These are phyloP conservation scores for Boletus pseudo-olivaceus DNA, from an alignment of 768 basidiomycete species.

Conservation along the genomic window DNA sequence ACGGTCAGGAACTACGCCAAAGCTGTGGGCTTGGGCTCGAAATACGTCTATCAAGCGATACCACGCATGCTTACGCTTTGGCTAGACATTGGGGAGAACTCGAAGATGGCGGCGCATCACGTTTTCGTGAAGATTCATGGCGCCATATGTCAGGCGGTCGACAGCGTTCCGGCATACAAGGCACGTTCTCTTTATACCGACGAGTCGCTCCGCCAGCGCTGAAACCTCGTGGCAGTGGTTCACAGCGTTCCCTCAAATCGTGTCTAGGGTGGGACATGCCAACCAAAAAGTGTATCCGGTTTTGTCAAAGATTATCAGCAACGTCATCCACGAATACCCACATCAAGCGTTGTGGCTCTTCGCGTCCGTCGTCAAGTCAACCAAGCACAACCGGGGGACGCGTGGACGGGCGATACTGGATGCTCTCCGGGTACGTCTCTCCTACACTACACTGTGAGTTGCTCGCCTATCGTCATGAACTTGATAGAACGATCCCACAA, in stretches of 20 bases:
- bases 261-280: slow-evolving; percentile 83
- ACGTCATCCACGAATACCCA: slow-evolving; percentile 79
- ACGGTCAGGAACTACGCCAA: slow-evolving; percentile 65
- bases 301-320: slow-evolving; percentile 62
- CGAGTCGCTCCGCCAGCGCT: background rate
- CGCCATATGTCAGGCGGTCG: slow-evolving; percentile 51
- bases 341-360: slow-evolving; percentile 93
- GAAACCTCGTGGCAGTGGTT: slow-evolving; percentile 64
- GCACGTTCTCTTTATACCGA: slow-evolving; percentile 35
- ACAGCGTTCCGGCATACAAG: slow-evolving; percentile 74
- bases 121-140: slow-evolving; percentile 55
- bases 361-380: slow-evolving; percentile 83
- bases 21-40: slow-evolving; percentile 80
- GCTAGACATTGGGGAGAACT: slow-evolving; percentile 80
- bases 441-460: background rate
- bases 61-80: slow-evolving; percentile 93
- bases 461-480: background rate
- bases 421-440: slow-evolving; percentile 49
- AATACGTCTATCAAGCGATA: slow-evolving; percentile 94
- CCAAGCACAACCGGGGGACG: slow-evolving; percentile 52
- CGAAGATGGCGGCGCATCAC: slow-evolving; percentile 28
- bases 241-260: slow-evolving; percentile 94
- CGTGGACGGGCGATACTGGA: slow-evolving; percentile 60
- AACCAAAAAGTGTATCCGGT: slow-evolving; percentile 57
- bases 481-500: slow-evolving; percentile 45